phyloP scores from a whole-genome alignment of 2,329 filamentous ascomycete genomes.

The Diaporthe sp. region DNA sequence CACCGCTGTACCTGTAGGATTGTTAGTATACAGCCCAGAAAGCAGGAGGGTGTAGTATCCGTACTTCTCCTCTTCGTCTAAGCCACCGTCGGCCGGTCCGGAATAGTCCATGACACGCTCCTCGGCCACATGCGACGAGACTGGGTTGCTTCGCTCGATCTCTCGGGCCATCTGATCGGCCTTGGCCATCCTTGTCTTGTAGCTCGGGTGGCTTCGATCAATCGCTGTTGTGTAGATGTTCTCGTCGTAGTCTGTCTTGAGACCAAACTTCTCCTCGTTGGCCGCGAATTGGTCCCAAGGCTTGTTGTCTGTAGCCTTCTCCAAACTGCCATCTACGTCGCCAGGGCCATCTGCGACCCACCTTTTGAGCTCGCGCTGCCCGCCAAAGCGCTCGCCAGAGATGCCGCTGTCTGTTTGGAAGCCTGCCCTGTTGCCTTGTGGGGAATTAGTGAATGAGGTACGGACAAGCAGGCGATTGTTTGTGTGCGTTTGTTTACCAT shows the following conservation, averaged over 20 bases:
- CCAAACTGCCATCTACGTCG: conserved; percentile 78
- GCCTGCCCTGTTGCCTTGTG: conserved; percentile 72
- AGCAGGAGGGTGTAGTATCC: conserved; percentile 46
- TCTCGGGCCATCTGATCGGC: conserved; percentile 90
- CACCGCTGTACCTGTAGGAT: conserved; percentile 85
- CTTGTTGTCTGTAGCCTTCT: conserved; percentile 59
- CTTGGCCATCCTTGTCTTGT: conserved; percentile 81
- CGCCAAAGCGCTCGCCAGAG: conserved; percentile 77
- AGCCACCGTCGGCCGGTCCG: conserved; percentile 74
- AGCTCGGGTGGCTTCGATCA: conserved; percentile 85
- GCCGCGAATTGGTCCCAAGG: conserved; percentile 94
- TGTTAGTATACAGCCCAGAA: conserved; percentile 43
- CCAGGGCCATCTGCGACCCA: conserved; percentile 82
- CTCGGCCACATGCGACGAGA: conserved; percentile 88
- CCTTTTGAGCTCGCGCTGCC: conserved; percentile 82
- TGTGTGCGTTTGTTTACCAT: conserved; percentile 51
- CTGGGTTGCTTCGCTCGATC: conserved; percentile 82
- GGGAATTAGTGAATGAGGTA: conserved; percentile 36
- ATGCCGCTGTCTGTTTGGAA: conserved; percentile 94
- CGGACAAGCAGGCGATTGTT: neutral
- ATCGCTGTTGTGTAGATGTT: conserved; percentile 95
- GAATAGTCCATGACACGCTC: conserved; percentile 82
- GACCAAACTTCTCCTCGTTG: conserved; percentile 89
- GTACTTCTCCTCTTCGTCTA: conserved; percentile 94
- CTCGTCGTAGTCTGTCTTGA: conserved; percentile 93